Evolutionary conservation across 1,284 basidiomycete genomes (phyloP).

Genomic region (Hortiboletus rubellus): DNA sequence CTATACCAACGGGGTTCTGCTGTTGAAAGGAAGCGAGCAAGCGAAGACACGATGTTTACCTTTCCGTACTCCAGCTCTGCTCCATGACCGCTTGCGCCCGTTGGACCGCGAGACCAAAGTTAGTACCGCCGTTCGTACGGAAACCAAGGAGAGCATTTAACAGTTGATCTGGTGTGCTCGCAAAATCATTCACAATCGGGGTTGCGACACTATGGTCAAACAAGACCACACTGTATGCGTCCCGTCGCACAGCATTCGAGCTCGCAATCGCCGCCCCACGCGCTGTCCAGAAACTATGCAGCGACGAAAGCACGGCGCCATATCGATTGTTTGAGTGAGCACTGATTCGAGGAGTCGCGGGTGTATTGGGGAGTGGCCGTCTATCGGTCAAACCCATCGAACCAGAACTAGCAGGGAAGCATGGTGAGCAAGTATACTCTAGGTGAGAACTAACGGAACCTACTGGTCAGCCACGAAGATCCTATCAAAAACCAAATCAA

Average conservation of each 20-base stretch:
- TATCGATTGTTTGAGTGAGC: constrained; percentile 48
- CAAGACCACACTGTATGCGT: constrained; percentile 58
- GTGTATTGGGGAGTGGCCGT: constrained; percentile 46
- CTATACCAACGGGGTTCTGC: constrained; percentile 30
- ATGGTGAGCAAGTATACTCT: not conserved
- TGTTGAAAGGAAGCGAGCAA: not conserved
- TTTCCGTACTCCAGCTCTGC: constrained; percentile 54
- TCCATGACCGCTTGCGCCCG: constrained; percentile 44
- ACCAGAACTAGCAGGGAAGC: constrained; percentile 41
- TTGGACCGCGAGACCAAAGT: constrained; percentile 47
- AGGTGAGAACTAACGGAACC: not conserved
- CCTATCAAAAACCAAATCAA: constrained; percentile 6
- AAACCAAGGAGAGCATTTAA: constrained; percentile 42
- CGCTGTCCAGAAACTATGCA: constrained; percentile 56
- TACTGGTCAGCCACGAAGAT: constrained; percentile 34
- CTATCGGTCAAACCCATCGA: constrained; percentile 51
- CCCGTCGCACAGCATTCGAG: constrained; percentile 41
- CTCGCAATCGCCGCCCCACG: constrained; percentile 42
- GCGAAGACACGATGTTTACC: constrained; percentile 35
- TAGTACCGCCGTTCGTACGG: constrained; percentile 43
- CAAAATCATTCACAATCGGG: constrained; percentile 49
- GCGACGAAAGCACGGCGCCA: constrained; percentile 57
- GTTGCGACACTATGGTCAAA: constrained; percentile 40
- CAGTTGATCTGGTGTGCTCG: constrained; percentile 47
- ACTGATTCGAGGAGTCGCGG: constrained; percentile 42